phyloP scores from a whole-genome alignment of 2,329 filamentous ascomycete genomes.

The Xylariaceae sp. region DNA sequence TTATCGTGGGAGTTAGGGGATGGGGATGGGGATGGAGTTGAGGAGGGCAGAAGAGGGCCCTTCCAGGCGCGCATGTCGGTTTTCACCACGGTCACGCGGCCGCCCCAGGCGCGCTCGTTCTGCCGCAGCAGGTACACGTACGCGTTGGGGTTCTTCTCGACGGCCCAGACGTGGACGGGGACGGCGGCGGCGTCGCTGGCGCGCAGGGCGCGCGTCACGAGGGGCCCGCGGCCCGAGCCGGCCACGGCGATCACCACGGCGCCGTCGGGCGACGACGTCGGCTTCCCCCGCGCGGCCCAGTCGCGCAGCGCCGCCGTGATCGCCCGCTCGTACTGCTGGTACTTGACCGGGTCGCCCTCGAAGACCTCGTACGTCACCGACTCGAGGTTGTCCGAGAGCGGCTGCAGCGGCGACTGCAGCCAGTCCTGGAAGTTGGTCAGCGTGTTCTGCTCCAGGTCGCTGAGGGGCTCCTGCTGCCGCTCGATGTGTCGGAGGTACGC shows the following conservation, averaged over 20 bases:
- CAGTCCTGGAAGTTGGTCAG: slow-evolving; percentile 80
- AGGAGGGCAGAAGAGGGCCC: slow-evolving; percentile 64
- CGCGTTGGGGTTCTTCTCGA: slow-evolving; percentile 98
- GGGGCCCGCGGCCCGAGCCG: slow-evolving; percentile 87
- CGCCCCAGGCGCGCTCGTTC: slow-evolving; percentile 80
- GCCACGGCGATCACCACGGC: slow-evolving; percentile 87
- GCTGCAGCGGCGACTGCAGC: slow-evolving; percentile 91
- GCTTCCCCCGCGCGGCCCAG: slow-evolving; percentile 72
- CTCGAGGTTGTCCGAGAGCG: slow-evolving; percentile 93
- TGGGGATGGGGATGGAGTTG: slow-evolving; percentile 46
- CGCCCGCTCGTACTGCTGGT: slow-evolving; percentile 90
- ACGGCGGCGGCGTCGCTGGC: slow-evolving; percentile 79
- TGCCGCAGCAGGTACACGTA: slow-evolving; percentile 90
- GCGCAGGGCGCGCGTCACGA: slow-evolving; percentile 83
- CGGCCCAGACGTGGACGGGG: slow-evolving; percentile 81
- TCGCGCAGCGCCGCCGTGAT: slow-evolving; percentile 79
- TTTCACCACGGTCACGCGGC: slow-evolving; percentile 83
- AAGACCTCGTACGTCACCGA: slow-evolving; percentile 98
- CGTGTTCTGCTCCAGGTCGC: slow-evolving; percentile 53
- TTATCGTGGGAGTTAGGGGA: slow-evolving; percentile 22
- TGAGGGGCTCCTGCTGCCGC: slow-evolving; percentile 70
- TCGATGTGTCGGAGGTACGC: slow-evolving; percentile 86
- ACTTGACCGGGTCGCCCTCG: slow-evolving; percentile 97
- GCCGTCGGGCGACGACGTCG: slow-evolving; percentile 71
- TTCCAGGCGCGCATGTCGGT: slow-evolving; percentile 98